These are phyloP conservation scores for Colletotrichum lentis DNA, from an alignment of 2,329 filamentous ascomycete species.

Conservation along the genomic window DNA sequence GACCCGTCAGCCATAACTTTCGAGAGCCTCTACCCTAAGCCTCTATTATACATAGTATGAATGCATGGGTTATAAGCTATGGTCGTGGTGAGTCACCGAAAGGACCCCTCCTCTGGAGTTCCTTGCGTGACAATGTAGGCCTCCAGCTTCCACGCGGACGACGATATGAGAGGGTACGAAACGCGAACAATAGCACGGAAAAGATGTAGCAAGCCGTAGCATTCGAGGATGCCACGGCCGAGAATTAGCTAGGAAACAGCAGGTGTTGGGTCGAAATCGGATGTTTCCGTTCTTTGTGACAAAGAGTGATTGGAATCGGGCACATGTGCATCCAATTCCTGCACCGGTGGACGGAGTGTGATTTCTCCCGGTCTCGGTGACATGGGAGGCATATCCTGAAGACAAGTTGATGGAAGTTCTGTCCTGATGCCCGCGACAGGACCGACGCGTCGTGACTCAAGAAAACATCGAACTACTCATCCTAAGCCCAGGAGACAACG, in stretches of 20 bases:
- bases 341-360: slow-evolving; percentile 7
- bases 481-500: neutral
- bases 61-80: too few relatives aligned
- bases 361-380: neutral
- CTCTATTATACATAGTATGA: neutral
- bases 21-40: neutral
- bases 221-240: neutral
- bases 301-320: neutral
- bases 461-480: neutral
- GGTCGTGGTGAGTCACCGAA: neutral
- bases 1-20: neutral
- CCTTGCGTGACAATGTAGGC: too few relatives aligned
- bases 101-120: neutral
- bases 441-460: neutral
- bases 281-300: neutral
- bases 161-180: neutral
- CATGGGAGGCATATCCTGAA: neutral
- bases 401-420: neutral
- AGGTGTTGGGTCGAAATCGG: neutral
- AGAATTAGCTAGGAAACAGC: neutral
- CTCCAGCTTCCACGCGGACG: neutral
- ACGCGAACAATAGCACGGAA: neutral
- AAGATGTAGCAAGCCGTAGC: neutral
- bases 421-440: neutral
- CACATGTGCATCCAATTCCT: neutral